These are phyloP conservation scores for Nicotiana obtusifolia DNA, from an alignment of 257 asterid species.

Conservation along the genomic window DNA sequence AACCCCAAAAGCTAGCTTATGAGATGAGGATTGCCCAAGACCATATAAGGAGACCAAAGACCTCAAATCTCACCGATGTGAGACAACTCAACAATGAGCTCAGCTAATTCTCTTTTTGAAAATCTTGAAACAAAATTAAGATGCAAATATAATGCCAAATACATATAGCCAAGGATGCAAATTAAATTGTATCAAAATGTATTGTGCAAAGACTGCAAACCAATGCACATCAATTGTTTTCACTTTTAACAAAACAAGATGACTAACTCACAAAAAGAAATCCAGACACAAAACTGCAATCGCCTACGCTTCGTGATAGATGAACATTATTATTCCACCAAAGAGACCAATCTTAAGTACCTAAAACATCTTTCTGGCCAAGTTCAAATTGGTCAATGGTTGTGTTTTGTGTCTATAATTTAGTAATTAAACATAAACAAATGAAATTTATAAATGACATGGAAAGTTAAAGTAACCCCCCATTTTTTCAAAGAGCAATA, in stretches of 20 bases:
- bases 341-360: neutral
- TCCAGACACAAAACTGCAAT: neutral
- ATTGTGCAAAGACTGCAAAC: neutral
- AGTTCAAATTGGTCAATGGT: neutral
- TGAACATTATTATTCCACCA: neutral
- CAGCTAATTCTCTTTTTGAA: neutral
- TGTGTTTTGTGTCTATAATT: neutral
- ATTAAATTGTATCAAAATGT: neutral
- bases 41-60: too few species aligned
- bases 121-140: neutral
- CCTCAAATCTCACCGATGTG: too few species aligned
- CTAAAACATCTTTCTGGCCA: neutral
- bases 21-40: too few species aligned
- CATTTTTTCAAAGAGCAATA: too few species aligned
- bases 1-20: too few species aligned
- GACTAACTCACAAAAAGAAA: neutral
- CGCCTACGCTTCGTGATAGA: neutral
- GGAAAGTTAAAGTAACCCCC: neutral
- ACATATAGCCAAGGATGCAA: neutral
- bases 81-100: too few species aligned
- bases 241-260: neutral
- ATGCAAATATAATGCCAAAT: neutral
- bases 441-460: conserved; percentile 3
- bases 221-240: neutral
- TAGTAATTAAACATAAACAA: conserved; percentile 1